These are phyloP conservation scores for Nannizziopsis arthrosporioides DNA, from an alignment of 2,329 filamentous ascomycete species.

Conservation along the genomic window DNA sequence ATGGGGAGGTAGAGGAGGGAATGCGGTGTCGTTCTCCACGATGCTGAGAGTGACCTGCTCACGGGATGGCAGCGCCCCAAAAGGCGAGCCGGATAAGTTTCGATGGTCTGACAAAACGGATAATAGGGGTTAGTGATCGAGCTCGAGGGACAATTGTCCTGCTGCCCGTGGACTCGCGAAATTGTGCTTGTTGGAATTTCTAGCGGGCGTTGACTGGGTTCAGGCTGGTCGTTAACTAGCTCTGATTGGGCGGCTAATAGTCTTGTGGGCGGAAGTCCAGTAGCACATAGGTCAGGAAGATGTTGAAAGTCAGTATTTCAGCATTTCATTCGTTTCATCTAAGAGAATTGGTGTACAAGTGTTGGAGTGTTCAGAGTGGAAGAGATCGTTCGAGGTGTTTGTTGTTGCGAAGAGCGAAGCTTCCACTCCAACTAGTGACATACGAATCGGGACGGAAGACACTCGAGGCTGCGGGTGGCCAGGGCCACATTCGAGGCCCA, in stretches of 20 bases:
- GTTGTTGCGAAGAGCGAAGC: no score
- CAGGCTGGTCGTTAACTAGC: neutral
- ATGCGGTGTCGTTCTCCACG: slow-evolving; percentile 31
- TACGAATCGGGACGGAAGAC: no score
- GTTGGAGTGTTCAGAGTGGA: neutral
- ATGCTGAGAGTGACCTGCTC: slow-evolving; percentile 24
- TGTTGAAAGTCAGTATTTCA: neutral
- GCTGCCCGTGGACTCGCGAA: neutral
- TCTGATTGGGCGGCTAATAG: slow-evolving; percentile 7
- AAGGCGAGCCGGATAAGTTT: slow-evolving; percentile 28
- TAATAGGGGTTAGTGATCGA: neutral
- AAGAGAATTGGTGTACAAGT: neutral
- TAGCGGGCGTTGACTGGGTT: neutral
- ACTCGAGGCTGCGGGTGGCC: no score
- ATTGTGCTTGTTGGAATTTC: neutral
- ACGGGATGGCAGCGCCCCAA: slow-evolving; percentile 34
- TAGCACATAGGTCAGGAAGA: neutral
- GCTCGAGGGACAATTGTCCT: neutral
- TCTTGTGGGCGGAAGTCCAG: slow-evolving; percentile 2
- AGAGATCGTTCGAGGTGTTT: no score
- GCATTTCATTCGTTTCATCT: neutral
- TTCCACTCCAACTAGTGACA: no score
- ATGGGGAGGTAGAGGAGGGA: slow-evolving; percentile 30
- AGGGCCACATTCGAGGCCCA: no score
- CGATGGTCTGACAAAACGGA: slow-evolving; percentile 27